Base-by-base conservation (phyloP, 2,329 filamentous ascomycete species). In the Phaeoacremonium minimum region DNA sequence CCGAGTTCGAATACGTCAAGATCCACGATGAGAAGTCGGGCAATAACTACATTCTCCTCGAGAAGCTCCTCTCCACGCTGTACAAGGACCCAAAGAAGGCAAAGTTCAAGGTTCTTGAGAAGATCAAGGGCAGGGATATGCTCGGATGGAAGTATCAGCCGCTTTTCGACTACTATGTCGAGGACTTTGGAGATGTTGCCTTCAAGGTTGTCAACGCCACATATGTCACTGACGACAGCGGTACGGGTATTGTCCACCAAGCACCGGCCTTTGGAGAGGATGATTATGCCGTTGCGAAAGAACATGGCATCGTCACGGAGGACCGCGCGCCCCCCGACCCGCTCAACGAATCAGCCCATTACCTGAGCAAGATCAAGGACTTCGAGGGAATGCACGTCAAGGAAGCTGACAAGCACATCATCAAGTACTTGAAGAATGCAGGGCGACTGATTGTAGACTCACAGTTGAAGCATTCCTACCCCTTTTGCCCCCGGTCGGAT, bases 81-180 rank as follows among this genome's bases (percentile, higher is more conserved):
- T 96, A 95, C 69, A 96, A 96, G 61, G 88, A 95, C 48, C 85
- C 85, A 7, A 96, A 95, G 69, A 95, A 95, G 69, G 89, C 89
- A 33, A 94, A 95, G 58, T 95, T 82, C 66, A 88, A 87, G 68
- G 72, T 93, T 35, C 57, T 95, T 12, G 76, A 85, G 45, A 90
- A 85, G 53, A 64, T 94, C 48, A 85, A 82, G 63, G 91, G 91
- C 33, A 85, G 80, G 46, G 83, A 89, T 32, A 88, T 96, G 81
- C 66, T 87, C 19, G 88, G 86, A 28, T 94, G 87, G 86, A 85
- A 81, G 57, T 97, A 96, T 55, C 73, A 88, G 59, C 90, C 91
- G 6, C 73, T 90, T 1, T 97, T 96, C 61, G 76, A 85, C 55
- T 96, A 95, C 65, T 91, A 93, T 60, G 85, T 85, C 50, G 85